phyloP scores from a whole-genome alignment of 1,284 basidiomycete genomes.

The Spongispora temasekensis region DNA sequence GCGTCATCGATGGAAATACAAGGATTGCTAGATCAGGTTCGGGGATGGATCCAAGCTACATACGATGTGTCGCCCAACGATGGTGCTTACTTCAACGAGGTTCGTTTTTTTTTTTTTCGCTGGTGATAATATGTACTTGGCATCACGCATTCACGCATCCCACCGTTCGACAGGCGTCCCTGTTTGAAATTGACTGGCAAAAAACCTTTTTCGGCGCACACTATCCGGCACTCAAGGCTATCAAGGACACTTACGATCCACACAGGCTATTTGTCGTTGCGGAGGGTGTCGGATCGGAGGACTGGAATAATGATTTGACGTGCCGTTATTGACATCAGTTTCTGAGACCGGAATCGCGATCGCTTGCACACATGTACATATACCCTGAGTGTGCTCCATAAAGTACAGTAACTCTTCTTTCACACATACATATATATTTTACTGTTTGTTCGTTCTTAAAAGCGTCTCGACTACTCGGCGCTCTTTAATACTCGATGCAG shows the following conservation, averaged over 20 bases:
- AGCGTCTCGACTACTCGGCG: too few relatives aligned
- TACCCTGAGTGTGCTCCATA: too few relatives aligned
- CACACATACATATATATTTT: too few relatives aligned
- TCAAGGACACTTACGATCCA: constrained; percentile 37
- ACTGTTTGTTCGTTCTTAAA: too few relatives aligned
- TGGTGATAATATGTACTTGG: too few relatives aligned
- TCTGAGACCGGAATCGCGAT: too few relatives aligned
- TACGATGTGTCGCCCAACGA: neutral
- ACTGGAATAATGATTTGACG: neutral
- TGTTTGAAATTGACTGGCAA: constrained; percentile 41
- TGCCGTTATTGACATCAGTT: neutral
- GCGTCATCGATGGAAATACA: neutral
- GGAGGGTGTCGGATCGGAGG: neutral
- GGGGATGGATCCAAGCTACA: neutral
- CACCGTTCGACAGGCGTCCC: constrained; percentile 36
- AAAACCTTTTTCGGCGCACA: constrained; percentile 47
- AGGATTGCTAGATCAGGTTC: neutral
- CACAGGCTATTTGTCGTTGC: neutral
- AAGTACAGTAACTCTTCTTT: too few relatives aligned
- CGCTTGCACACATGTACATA: too few relatives aligned
- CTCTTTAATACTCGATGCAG: too few relatives aligned
- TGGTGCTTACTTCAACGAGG: neutral
- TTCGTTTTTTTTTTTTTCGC: neutral
- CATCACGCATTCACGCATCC: neutral
- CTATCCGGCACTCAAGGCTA: constrained; percentile 39